Evolutionary conservation across 73 alveolate genomes (phyloP), one percentile per base, ranked within the genome.

Genomic region (Paramecium caudatum): DNA sequence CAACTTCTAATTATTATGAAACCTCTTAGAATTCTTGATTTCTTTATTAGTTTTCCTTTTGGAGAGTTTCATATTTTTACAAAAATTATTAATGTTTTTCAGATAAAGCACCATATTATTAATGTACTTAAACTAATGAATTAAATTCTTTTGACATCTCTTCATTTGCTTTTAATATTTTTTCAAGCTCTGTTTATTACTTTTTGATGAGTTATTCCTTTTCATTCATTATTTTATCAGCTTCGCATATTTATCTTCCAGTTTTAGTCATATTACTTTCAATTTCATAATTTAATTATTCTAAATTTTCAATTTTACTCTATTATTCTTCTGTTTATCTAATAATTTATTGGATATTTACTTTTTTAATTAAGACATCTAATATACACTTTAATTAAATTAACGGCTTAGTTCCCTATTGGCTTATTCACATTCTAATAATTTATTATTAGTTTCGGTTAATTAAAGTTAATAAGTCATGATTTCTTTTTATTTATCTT

Each of bases 241-340:
- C 83, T 65, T 65, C 83, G 34, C 49, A 33, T 32, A 65, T 65
- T 36, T 65, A 34, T 65, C 83, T 65, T 33, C 83, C 83, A 25
- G 83, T 65, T 9, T 65, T 65, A 12, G 83, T 33, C 83, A 65
- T 65, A 36, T 65, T 65, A 36, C 83, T 65, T 65, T 65, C 83
- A 65, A 33, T 33, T 12, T 65, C 83, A 33, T 33, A 65, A 65
- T 65, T 65, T 33, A 65, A 36, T 16, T 33, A 33, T 65, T 65
- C 83, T 33, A 65, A 15, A 15, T 65, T 65, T 65, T 65, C 83
- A 65, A 65, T 65, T 33, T 43, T 2, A 65, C 50, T 33, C 39
- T 65, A 32, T 65, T 65, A 65, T 65, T 65, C 83, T n/a, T 65
- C 83, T 32, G 80, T 55, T 55, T 55, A 55, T 55, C 80, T 55